A percentile compares a stretch with the other conserved stretches of the same genome.
phyloP scores from a whole-genome alignment of 768 basidiomycete genomes.

The Leucocoprinus leucothites region DNA sequence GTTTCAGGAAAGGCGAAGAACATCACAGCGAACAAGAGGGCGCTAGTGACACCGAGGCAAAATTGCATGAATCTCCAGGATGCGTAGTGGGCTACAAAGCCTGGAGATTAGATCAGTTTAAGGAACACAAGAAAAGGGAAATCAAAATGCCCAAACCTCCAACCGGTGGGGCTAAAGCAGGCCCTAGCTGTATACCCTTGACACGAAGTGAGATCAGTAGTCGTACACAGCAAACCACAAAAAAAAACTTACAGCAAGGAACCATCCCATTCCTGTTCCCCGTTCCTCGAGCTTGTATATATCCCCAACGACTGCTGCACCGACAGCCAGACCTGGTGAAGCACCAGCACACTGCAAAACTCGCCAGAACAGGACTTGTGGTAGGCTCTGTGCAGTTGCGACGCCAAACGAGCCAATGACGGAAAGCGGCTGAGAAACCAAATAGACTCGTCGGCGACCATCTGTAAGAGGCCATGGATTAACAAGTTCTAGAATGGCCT shows the following conservation, averaged over 20 bases:
- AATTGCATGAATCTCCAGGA: slow-evolving; percentile 67
- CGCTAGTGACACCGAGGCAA: slow-evolving; percentile 36
- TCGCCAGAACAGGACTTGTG: slow-evolving; percentile 54
- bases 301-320: slow-evolving; percentile 60
- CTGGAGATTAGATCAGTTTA: slow-evolving; percentile 21
- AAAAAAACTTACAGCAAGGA: slow-evolving; percentile 41
- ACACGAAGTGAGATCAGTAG: background rate
- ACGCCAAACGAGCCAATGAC: slow-evolving; percentile 61
- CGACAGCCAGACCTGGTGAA: slow-evolving; percentile 53
- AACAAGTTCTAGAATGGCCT: background rate
- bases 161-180: slow-evolving; percentile 55
- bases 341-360: slow-evolving; percentile 66
- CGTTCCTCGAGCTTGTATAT: slow-evolving; percentile 65
- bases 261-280: slow-evolving; percentile 56
- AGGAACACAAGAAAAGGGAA: background rate
- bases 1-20: slow-evolving; percentile 59
- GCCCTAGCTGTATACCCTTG: slow-evolving; percentile 54
- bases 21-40: slow-evolving; percentile 38
- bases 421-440: slow-evolving; percentile 56
- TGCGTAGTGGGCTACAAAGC: slow-evolving; percentile 50
- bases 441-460: slow-evolving; percentile 61
- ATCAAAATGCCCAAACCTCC: slow-evolving; percentile 39
- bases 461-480: slow-evolving; percentile 35
- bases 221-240: background rate
- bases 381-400: slow-evolving; percentile 39